Evolutionary conservation across 257 asterid genomes (phyloP).

Genomic region (Euphrasia confusa): DNA sequence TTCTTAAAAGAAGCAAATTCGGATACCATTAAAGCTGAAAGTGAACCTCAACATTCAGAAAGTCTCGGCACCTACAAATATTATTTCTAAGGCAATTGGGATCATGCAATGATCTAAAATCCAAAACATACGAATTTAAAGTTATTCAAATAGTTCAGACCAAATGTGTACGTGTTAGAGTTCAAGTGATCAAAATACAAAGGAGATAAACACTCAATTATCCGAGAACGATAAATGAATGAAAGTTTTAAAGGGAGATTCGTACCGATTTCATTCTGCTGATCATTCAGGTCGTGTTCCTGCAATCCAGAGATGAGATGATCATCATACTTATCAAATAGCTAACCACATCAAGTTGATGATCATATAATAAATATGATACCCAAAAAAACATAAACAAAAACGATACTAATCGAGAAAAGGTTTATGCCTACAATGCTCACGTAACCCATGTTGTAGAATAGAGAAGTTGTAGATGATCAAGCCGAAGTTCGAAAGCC

Average conservation of each 20-base stretch:
- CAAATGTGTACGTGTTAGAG: not conserved
- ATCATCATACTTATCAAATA: constrained; percentile 11
- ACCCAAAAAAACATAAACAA: constrained; percentile 6
- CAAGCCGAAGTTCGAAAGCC: constrained; percentile 22
- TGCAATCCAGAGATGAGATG: constrained; percentile 32
- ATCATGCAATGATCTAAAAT: too few species aligned
- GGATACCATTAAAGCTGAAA: constrained; percentile 6
- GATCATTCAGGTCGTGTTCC: constrained; percentile 40
- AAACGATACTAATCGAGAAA: constrained; percentile 2
- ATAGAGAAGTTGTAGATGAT: constrained; percentile 25
- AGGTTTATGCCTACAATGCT: constrained; percentile 39
- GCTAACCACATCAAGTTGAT: constrained; percentile 2
- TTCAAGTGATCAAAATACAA: not conserved
- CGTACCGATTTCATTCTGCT: constrained; percentile 66
- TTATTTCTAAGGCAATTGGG: constrained; percentile 11
- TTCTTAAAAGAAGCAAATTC: too few species aligned
- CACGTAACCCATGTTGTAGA: constrained; percentile 40
- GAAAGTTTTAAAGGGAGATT: constrained; percentile 4
- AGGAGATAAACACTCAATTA: not conserved
- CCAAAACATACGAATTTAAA: too few species aligned
- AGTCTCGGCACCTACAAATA: not conserved
- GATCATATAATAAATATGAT: not conserved
- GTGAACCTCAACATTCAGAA: not conserved
- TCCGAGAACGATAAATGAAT: constrained; percentile 4
- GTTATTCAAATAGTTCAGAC: not conserved